Evolutionary conservation across 306 rosid genomes (phyloP).

Genomic region (Vigna hirtella): DNA sequence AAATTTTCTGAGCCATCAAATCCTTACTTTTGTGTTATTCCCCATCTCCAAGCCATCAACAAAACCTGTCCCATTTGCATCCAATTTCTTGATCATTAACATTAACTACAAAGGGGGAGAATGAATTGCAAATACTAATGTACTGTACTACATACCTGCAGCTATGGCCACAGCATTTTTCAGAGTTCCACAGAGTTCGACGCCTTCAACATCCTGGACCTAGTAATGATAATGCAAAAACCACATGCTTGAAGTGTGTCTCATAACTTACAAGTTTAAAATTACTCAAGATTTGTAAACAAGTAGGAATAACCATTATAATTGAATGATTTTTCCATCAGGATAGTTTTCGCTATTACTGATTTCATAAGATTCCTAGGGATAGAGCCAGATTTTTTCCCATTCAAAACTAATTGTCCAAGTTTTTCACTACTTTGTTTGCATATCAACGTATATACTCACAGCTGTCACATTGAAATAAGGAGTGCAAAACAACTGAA

Average conservation of each 20-base stretch:
- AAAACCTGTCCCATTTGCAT: constrained; percentile 69
- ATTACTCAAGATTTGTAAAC: neutral
- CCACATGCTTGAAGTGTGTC: constrained; percentile 27
- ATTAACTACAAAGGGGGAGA: constrained; percentile 15
- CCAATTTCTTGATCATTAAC: constrained; percentile 43
- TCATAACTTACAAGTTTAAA: neutral
- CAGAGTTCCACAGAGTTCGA: constrained; percentile 93
- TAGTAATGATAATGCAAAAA: constrained; percentile 43
- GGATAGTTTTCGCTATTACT: neutral
- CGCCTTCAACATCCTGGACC: constrained; percentile 97
- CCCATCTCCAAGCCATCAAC: constrained; percentile 99
- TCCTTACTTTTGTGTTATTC: constrained; percentile 84
- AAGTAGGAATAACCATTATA: neutral
- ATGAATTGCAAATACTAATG: constrained; percentile 24
- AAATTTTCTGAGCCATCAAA: constrained; percentile 24
- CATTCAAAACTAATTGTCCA: constrained; percentile 1
- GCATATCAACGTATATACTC: constrained; percentile 47
- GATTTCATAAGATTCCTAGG: neutral
- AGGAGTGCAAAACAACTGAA: constrained; percentile 81
- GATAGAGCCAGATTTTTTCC: neutral
- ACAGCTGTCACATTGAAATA: constrained; percentile 81
- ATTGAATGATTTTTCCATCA: neutral
- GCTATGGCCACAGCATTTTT: constrained; percentile 96
- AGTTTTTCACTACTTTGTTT: neutral
- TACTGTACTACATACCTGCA: constrained; percentile 64